Evolutionary conservation across 768 basidiomycete species (phyloP).

Genomic region (Russula abietina): DNA sequence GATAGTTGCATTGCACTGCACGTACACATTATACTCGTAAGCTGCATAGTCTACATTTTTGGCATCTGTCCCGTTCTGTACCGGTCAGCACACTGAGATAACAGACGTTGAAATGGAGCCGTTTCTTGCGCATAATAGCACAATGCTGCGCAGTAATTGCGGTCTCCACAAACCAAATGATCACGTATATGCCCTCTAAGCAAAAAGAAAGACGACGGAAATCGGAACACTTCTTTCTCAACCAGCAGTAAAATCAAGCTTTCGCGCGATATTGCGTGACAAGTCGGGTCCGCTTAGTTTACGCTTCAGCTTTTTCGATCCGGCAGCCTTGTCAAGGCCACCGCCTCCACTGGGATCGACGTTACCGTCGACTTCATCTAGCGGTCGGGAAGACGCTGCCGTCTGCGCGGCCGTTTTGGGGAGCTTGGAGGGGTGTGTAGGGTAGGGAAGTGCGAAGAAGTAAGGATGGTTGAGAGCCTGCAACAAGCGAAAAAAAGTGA

Average conservation of each 20-base stretch:
- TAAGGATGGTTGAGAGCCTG: slow-evolving; percentile 85
- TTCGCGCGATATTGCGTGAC: slow-evolving; percentile 57
- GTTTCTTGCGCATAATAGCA: not conserved
- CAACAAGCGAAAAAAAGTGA: not conserved
- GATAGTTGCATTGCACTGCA: slow-evolving; percentile 17
- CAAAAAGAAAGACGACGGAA: not conserved
- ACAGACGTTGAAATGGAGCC: slow-evolving; percentile 11
- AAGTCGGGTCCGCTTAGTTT: slow-evolving; percentile 52
- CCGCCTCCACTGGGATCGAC: slow-evolving; percentile 47
- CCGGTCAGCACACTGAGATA: slow-evolving; percentile 1
- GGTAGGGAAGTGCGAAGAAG: slow-evolving; percentile 80
- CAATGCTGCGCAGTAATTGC: not conserved
- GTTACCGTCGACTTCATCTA: slow-evolving; percentile 76
- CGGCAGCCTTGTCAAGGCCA: slow-evolving; percentile 48
- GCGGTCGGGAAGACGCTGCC: slow-evolving; percentile 45
- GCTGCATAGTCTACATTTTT: slow-evolving; percentile 26
- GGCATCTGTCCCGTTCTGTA: slow-evolving; percentile 20
- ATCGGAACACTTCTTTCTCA: not conserved
- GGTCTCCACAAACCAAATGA: not conserved
- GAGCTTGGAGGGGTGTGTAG: slow-evolving; percentile 82
- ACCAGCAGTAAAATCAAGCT: slow-evolving; percentile 52
- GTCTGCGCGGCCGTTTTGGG: slow-evolving; percentile 57
- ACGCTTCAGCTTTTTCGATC: slow-evolving; percentile 57
- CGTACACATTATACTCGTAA: slow-evolving; percentile 25
- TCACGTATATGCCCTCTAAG: not conserved